Evolutionary conservation across 352 stramenopile genomes (phyloP).

Genomic region (Phytophthora sansomeana): DNA sequence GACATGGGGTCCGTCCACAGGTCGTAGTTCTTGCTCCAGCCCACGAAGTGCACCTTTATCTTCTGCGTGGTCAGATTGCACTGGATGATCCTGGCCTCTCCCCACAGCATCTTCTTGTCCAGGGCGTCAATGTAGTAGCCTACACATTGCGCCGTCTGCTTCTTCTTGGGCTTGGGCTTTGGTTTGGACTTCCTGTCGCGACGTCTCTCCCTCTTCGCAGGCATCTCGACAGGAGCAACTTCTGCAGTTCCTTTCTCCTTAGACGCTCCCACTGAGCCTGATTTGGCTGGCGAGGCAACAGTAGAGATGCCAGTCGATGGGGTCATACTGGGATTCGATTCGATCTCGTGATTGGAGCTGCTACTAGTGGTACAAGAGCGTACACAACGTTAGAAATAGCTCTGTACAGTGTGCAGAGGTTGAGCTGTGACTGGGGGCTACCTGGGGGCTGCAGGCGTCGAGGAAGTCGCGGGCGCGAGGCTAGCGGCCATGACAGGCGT

Average conservation of each 20-base stretch:
- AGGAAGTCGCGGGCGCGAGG: conserved; percentile 27
- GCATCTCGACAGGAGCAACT: conserved; percentile 10
- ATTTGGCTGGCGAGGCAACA: conserved; percentile 16
- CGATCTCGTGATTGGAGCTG: conserved; percentile 22
- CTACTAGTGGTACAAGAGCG: conserved; percentile 12
- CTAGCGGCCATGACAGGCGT: conserved; percentile 38
- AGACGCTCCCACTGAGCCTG: conserved; percentile 2
- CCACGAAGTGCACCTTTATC: conserved; percentile 79
- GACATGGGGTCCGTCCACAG: conserved; percentile 81
- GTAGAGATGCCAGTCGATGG: conserved; percentile 17
- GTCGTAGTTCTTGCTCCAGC: conserved; percentile 69
- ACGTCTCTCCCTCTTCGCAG: conserved; percentile 22
- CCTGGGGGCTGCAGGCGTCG: conserved; percentile 22
- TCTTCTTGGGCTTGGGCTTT: conserved; percentile 46
- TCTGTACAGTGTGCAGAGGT: not conserved
- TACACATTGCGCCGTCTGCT: conserved; percentile 47
- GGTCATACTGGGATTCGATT: conserved; percentile 21
- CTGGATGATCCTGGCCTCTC: conserved; percentile 71
- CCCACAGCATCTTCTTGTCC: conserved; percentile 80
- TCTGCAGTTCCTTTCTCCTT: conserved; percentile 5
- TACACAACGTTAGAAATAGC: conserved; percentile 7
- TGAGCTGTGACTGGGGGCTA: not conserved
- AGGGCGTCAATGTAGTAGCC: conserved; percentile 76
- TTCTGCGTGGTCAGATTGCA: conserved; percentile 66
- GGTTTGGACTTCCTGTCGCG: conserved; percentile 34